phyloP scores from a whole-genome alignment of 1,284 basidiomycete species.

The Boletellus sp. region DNA sequence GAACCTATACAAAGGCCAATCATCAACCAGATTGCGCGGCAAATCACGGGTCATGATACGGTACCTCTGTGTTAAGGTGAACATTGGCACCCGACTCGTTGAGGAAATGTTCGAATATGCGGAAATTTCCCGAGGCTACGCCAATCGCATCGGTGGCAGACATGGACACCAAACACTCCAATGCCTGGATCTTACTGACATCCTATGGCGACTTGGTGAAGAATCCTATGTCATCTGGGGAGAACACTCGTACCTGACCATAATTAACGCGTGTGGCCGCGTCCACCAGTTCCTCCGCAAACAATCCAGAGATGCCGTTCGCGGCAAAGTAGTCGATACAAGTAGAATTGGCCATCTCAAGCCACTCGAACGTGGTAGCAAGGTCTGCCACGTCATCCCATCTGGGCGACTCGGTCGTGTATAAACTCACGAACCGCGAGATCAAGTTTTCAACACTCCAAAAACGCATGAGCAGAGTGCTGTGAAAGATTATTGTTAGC shows the following conservation, averaged over 20 bases:
- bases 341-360: constrained; percentile 48
- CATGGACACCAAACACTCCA: constrained; percentile 75
- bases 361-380: constrained; percentile 53
- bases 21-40: not conserved
- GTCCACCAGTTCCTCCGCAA: constrained; percentile 78
- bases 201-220: constrained; percentile 42
- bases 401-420: constrained; percentile 54
- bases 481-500: constrained; percentile 17
- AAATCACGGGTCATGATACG: constrained; percentile 13
- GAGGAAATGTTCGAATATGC: constrained; percentile 83
- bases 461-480: constrained; percentile 4
- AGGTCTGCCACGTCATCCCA: constrained; percentile 66
- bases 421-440: constrained; percentile 55
- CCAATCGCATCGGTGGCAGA: constrained; percentile 68
- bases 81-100: constrained; percentile 66
- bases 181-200: constrained; percentile 72
- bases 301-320: constrained; percentile 57
- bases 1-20: constrained; percentile 40
- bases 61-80: constrained; percentile 65
- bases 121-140: constrained; percentile 81
- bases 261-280: constrained; percentile 88
- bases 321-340: constrained; percentile 58
- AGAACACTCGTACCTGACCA: constrained; percentile 57
- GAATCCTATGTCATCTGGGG: not conserved
- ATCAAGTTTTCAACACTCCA: constrained; percentile 58